Conservation (phyloP, 768 basidiomycete species). For the Xanthoconium stramineum region DNA sequence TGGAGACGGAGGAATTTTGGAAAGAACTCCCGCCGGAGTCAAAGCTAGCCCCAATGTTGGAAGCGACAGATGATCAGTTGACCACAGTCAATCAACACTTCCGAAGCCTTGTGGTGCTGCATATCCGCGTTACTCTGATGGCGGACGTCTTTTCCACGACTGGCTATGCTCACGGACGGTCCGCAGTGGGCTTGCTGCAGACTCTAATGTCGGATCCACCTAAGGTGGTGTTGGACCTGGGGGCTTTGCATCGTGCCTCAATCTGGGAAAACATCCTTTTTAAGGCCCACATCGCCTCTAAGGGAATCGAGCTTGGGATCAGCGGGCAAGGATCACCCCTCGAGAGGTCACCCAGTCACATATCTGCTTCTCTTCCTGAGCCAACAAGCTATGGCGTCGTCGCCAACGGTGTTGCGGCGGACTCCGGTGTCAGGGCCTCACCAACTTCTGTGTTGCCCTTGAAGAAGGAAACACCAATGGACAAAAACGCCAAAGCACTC, state of each 20-base stretch:
- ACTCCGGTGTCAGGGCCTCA: slow-evolving; percentile 18
- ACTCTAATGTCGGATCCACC: slow-evolving; percentile 64
- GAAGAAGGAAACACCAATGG: slow-evolving; percentile 45
- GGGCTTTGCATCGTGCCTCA: slow-evolving; percentile 74
- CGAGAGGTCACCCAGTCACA: slow-evolving; percentile 46
- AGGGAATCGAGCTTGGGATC: slow-evolving; percentile 50
- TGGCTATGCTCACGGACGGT: slow-evolving; percentile 77
- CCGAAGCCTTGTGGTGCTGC: slow-evolving; percentile 67
- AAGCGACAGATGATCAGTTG: slow-evolving; percentile 46
- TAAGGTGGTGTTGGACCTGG: slow-evolving; percentile 68
- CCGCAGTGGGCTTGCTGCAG: slow-evolving; percentile 70
- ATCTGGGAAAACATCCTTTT: slow-evolving; percentile 87
- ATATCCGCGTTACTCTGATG: slow-evolving; percentile 77
- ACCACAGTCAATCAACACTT: slow-evolving; percentile 59
- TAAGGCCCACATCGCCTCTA: slow-evolving; percentile 52
- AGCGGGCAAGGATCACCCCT: slow-evolving; percentile 44
- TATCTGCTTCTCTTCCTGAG: slow-evolving; percentile 40
- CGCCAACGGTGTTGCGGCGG: slow-evolving; percentile 29
- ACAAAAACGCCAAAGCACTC: slow-evolving; percentile 70
- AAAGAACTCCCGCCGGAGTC: slow-evolving; percentile 48
- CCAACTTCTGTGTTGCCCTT: slow-evolving; percentile 27
- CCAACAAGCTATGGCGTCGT: slow-evolving; percentile 30
- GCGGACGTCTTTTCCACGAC: slow-evolving; percentile 86
- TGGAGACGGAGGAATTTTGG: slow-evolving; percentile 74
- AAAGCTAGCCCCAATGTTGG: slow-evolving; percentile 63